phyloP scores from a whole-genome alignment of 2,329 filamentous ascomycete species.

The Cladosporium velox region DNA sequence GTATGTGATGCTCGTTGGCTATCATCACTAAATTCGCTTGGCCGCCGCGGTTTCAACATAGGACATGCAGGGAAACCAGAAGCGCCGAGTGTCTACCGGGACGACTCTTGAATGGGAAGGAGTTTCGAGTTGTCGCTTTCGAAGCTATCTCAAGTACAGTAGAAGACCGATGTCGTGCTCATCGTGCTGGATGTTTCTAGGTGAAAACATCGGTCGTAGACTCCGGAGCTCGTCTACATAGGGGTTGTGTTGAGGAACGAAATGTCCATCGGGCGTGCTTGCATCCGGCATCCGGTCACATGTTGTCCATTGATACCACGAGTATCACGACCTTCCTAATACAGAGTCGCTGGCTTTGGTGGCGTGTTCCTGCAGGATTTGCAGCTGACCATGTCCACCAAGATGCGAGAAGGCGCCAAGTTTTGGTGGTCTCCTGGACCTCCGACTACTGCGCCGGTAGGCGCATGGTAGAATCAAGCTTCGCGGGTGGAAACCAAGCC shows the following conservation, averaged over 20 bases:
- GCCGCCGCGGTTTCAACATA: not conserved
- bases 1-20: not conserved
- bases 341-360: not conserved
- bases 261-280: not conserved
- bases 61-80: not conserved
- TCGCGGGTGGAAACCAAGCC: slow-evolving; percentile 10
- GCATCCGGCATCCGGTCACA: not conserved
- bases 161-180: not conserved
- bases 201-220: not conserved
- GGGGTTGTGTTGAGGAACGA: not conserved
- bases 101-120: not conserved
- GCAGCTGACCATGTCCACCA: not conserved
- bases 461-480: not conserved
- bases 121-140: not conserved
- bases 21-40: not conserved
- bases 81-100: not conserved
- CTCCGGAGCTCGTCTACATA: not conserved
- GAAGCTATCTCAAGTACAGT: not conserved
- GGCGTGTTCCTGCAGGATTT: not conserved
- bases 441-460: not conserved
- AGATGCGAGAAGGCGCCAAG: not conserved
- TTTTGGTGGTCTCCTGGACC: not conserved
- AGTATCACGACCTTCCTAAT: not conserved
- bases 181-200: not conserved
- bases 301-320: not conserved